Conservation (phyloP, 768 basidiomycete species). For the Rickenella mellea region DNA sequence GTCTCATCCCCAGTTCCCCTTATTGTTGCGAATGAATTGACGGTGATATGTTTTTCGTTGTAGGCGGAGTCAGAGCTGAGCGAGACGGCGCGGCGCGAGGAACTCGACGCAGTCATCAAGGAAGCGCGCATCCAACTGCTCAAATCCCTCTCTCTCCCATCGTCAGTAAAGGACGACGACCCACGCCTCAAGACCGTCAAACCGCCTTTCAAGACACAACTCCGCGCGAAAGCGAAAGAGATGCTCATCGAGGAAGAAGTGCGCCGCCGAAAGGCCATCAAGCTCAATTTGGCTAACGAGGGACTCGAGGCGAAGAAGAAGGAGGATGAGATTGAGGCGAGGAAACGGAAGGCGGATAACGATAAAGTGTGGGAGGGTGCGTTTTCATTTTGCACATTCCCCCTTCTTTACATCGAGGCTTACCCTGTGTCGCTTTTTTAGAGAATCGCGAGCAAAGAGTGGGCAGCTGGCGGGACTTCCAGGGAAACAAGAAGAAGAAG, state of each 20-base stretch:
- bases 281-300: slow-evolving; percentile 87
- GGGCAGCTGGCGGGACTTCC: slow-evolving; percentile 74
- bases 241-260: slow-evolving; percentile 87
- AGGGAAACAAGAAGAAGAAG: slow-evolving; percentile 62
- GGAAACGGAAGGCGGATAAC: slow-evolving; percentile 83
- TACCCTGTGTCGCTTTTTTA: slow-evolving; percentile 17
- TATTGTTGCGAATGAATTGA: not conserved
- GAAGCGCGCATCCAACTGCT: slow-evolving; percentile 66
- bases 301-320: slow-evolving; percentile 89
- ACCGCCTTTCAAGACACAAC: slow-evolving; percentile 58
- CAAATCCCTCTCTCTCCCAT: slow-evolving; percentile 51
- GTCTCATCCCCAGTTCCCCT: slow-evolving; percentile 4
- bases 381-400: slow-evolving; percentile 7
- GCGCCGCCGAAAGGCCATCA: slow-evolving; percentile 76
- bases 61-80: slow-evolving; percentile 82
- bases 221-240: slow-evolving; percentile 71
- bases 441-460: slow-evolving; percentile 75
- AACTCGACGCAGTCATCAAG: slow-evolving; percentile 70
- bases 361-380: slow-evolving; percentile 86
- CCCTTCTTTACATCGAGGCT: not conserved
- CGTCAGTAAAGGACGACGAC: slow-evolving; percentile 50
- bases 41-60: not conserved
- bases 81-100: slow-evolving; percentile 70
- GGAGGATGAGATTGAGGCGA: slow-evolving; percentile 69
- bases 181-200: slow-evolving; percentile 39